Conservation (phyloP, 2,329 filamentous ascomycete species). For the Ilyonectria destructans region DNA sequence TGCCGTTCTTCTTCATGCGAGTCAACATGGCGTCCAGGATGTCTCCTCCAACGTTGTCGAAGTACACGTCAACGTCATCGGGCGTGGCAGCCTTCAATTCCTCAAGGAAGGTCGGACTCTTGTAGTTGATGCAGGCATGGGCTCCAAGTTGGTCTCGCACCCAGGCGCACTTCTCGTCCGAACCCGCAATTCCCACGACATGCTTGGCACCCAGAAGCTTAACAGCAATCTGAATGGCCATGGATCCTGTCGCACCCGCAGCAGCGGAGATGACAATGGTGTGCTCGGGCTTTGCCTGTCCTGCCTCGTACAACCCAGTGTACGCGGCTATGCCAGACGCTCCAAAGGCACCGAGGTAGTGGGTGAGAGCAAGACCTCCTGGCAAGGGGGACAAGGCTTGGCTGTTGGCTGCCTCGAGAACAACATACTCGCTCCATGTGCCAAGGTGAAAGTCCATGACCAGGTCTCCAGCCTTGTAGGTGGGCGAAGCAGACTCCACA, state of each 20-base stretch:
- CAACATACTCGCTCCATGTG: slow-evolving; percentile 49
- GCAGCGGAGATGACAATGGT: slow-evolving; percentile 51
- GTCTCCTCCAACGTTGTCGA: slow-evolving; percentile 50
- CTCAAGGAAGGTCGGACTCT: slow-evolving; percentile 49
- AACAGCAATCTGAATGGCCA: slow-evolving; percentile 51
- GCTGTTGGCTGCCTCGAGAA: slow-evolving; percentile 47
- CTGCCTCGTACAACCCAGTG: slow-evolving; percentile 45
- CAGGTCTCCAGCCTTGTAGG: slow-evolving; percentile 48
- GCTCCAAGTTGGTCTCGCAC: slow-evolving; percentile 48
- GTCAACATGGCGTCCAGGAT: slow-evolving; percentile 50
- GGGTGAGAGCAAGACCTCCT: slow-evolving; percentile 43
- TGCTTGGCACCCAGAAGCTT: slow-evolving; percentile 50
- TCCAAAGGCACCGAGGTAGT: slow-evolving; percentile 51
- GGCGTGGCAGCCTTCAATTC: slow-evolving; percentile 49
- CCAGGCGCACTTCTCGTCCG: slow-evolving; percentile 51
- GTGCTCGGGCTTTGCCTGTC: slow-evolving; percentile 48
- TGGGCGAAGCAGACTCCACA: slow-evolving; percentile 44
- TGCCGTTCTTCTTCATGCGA: slow-evolving; percentile 48
- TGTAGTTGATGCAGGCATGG: slow-evolving; percentile 51
- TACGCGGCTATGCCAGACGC: slow-evolving; percentile 49
- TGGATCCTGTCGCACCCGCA: slow-evolving; percentile 50
- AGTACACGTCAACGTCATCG: slow-evolving; percentile 50
- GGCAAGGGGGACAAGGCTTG: slow-evolving; percentile 48
- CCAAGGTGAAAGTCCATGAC: slow-evolving; percentile 52
- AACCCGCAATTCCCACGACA: slow-evolving; percentile 50